Evolutionary conservation across 2,329 filamentous ascomycete genomes (phyloP).

Genomic region (Lizonia empirigonia): DNA sequence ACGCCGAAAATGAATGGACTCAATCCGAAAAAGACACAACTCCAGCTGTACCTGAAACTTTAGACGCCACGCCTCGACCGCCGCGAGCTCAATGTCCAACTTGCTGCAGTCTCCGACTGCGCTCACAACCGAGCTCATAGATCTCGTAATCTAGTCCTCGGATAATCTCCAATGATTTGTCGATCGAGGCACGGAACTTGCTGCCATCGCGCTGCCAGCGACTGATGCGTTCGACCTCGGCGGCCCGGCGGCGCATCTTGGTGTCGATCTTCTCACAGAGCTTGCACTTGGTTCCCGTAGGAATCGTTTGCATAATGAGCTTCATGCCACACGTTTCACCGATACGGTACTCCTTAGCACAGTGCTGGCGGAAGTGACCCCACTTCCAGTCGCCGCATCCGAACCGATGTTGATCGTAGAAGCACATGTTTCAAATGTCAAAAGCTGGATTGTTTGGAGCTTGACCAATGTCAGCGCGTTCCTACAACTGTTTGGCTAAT

Average conservation of each 20-base stretch:
- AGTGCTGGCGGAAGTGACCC: constrained; percentile 91
- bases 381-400: constrained; percentile 91
- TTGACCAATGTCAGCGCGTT: constrained; percentile 37
- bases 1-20: constrained; percentile 43
- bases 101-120: constrained; percentile 43
- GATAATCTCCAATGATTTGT: constrained; percentile 74
- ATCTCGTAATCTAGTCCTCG: constrained; percentile 74
- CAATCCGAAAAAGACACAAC: constrained; percentile 29
- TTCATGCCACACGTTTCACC: constrained; percentile 96
- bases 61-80: constrained; percentile 37
- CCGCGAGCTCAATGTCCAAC: constrained; percentile 37
- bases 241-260: constrained; percentile 75
- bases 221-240: constrained; percentile 74
- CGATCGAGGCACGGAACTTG: constrained; percentile 64
- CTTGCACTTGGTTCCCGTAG: constrained; percentile 71
- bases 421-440: constrained; percentile 73
- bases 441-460: constrained; percentile 39
- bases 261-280: constrained; percentile 88
- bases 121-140: constrained; percentile 65
- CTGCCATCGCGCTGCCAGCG: constrained; percentile 77
- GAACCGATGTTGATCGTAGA: constrained; percentile 90
- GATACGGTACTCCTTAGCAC: constrained; percentile 91
- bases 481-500: constrained; percentile 36
- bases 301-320: constrained; percentile 77
- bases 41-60: constrained; percentile 47